A percentile compares a stretch with the other conserved stretches of the same genome.
Evolutionary conservation across 129 eudicot genomes (phyloP).

Genomic region (Chrysanthemum seticuspe): DNA sequence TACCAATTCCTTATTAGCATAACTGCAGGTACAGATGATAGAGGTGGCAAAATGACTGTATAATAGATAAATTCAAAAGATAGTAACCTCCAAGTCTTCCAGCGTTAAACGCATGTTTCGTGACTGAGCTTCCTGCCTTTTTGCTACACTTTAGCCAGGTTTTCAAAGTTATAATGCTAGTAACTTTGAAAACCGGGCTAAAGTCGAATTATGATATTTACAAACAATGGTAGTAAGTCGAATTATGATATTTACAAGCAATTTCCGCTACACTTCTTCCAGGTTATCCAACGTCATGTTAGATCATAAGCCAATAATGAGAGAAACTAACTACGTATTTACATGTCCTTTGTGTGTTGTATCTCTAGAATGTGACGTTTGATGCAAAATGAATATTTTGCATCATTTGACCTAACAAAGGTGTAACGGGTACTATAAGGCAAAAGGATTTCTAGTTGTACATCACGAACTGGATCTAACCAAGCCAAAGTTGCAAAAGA

Average conservation of each 20-base stretch:
- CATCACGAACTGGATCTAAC: conserved; percentile 76
- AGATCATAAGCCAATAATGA: not conserved
- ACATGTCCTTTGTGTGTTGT: conserved; percentile 5
- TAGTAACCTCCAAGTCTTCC: too few relatives aligned
- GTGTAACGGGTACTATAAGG: not conserved
- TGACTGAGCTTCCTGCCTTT: too few relatives aligned
- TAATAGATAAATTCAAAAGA: too few relatives aligned
- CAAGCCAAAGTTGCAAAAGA: conserved; percentile 80
- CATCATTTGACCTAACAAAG: not conserved
- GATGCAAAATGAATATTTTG: not conserved
- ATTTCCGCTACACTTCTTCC: not conserved
- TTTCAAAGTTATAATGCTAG: too few relatives aligned
- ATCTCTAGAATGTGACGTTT: not conserved
- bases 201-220: too few relatives aligned
- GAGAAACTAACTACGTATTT: not conserved
- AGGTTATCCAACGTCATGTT: conserved; percentile 17
- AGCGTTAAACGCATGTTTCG: too few relatives aligned
- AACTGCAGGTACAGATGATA: too few relatives aligned
- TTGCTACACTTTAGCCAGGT: too few relatives aligned
- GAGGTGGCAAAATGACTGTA: too few relatives aligned
- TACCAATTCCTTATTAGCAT: too few relatives aligned
- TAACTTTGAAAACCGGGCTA: too few relatives aligned
- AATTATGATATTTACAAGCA: conserved; percentile 24
- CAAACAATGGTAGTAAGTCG: not conserved
- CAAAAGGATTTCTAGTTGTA: not conserved